Evolutionary conservation across 202 grass and related monocot genomes (phyloP).

Genomic region (Carex sylvatica): DNA sequence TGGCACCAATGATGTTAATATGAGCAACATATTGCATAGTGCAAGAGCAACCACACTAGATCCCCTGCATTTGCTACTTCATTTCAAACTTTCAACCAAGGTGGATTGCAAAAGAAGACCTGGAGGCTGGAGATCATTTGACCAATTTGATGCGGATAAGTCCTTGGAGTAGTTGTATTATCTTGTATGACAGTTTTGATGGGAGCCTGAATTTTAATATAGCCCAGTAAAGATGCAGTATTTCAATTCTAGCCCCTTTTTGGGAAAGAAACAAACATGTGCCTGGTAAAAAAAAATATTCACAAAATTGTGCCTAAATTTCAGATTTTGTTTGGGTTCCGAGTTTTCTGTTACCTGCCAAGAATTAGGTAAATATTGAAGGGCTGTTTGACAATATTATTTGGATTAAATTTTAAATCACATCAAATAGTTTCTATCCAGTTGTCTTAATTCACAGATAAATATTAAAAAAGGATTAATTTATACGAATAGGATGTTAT

Average conservation of each 20-base stretch:
- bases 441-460: too few species aligned
- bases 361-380: background rate
- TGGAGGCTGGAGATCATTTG: background rate
- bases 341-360: background rate
- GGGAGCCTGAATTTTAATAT: background rate
- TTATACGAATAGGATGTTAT: too few species aligned
- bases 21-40: background rate
- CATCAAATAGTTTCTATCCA: too few species aligned
- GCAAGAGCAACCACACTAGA: background rate
- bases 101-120: background rate
- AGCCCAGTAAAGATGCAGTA: background rate
- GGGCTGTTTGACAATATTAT: background rate
- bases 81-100: background rate
- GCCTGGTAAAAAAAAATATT: background rate
- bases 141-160: background rate
- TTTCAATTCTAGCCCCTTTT: background rate
- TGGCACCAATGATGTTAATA: too few species aligned
- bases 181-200: background rate
- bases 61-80: background rate
- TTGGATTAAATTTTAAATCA: background rate
- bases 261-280: background rate
- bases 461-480: too few species aligned
- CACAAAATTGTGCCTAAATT: background rate
- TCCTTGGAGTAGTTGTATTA: background rate
- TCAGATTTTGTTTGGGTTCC: background rate